These are phyloP conservation scores for Coniferiporia sulphurascens DNA, from an alignment of 1,284 basidiomycete genomes.

Conservation along the genomic window DNA sequence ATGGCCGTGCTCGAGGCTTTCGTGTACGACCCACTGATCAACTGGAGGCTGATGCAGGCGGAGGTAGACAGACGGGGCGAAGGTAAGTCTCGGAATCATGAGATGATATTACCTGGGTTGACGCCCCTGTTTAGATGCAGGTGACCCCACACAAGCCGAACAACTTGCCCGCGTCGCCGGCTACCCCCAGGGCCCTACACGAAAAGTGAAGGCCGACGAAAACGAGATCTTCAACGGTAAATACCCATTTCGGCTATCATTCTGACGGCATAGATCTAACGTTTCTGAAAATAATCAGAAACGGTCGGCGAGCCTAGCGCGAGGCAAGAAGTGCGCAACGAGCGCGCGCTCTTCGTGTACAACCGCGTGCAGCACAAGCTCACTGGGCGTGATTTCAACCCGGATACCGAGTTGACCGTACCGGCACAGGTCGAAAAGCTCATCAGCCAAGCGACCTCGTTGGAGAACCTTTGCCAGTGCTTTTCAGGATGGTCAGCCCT, in stretches of 20 bases:
- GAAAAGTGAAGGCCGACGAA: constrained; percentile 76
- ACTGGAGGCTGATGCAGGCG: constrained; percentile 80
- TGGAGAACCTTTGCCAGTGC: constrained; percentile 93
- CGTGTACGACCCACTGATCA: constrained; percentile 86
- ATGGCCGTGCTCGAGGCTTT: constrained; percentile 98
- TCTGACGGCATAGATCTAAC: constrained; percentile 5
- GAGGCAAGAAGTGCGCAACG: constrained; percentile 82
- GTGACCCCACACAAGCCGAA: constrained; percentile 49
- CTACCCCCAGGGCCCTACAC: constrained; percentile 69
- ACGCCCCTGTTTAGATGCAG: constrained; percentile 29
- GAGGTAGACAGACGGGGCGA: constrained; percentile 61
- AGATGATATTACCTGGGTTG: not conserved
- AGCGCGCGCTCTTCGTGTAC: constrained; percentile 84
- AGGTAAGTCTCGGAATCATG: constrained; percentile 37
- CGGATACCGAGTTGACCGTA: constrained; percentile 68
- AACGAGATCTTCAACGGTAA: constrained; percentile 78
- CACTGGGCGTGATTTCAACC: constrained; percentile 89
- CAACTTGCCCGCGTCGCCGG: constrained; percentile 64
- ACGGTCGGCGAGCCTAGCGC: constrained; percentile 47
- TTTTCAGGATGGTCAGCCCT: constrained; percentile 85
- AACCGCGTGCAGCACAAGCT: constrained; percentile 92
- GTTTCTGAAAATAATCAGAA: constrained; percentile 36
- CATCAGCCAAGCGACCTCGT: constrained; percentile 84
- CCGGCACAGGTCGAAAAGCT: constrained; percentile 84
- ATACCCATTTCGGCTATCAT: not conserved